Base-by-base conservation (phyloP, 2,329 filamentous ascomycete genomes). In the Calonectria montana region DNA sequence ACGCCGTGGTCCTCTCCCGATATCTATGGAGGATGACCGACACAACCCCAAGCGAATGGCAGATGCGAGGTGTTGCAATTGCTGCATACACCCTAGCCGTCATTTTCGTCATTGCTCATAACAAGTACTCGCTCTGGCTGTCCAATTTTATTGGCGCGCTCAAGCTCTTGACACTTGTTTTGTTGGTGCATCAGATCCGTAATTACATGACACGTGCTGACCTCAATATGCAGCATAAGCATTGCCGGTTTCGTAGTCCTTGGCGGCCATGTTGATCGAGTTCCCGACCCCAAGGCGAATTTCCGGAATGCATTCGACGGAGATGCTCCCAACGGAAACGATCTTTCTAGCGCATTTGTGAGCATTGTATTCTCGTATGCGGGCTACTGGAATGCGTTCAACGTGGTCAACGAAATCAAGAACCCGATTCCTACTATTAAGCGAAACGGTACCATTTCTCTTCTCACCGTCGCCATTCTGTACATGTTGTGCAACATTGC, bases 41-140 rank as follows among this genome's bases (percentile, higher is more conserved):
- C 0, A 79, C 83, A 0, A 81, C 80, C 0, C 88, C 90, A 0
- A 87, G 87, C 0, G 82, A 85, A n/a, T 94, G 92, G 92, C 85
- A 93, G 76, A 80, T 89, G 65, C 93, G 93, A 77, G 92, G 91
- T 1, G 88, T 93, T 3, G 92, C 92, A 0, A 82, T 93, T 27
- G 91, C 89, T 1, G 88, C 87, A 0, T 93, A 93, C 76, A 91
- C 89, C 0, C 77, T 91, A 0, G 90, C 91, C 4, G 84, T 88
- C 1, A 72, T 92, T 1, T 84, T 90, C 64, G 84, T 86, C 68
- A 75, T 89, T 6, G 87, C 88, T 12, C 87, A 90, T 69, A 93
- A 91, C 61, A 88, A 87, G 67, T 89, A 87, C 74, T 91, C 90
- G 0, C 86, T 91, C 3, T 86, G 86, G 77, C 77, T 90, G 0